These are phyloP conservation scores for Usnea hakonensis DNA, from an alignment of 495 filamentous ascomycete genomes.

Conservation along the genomic window DNA sequence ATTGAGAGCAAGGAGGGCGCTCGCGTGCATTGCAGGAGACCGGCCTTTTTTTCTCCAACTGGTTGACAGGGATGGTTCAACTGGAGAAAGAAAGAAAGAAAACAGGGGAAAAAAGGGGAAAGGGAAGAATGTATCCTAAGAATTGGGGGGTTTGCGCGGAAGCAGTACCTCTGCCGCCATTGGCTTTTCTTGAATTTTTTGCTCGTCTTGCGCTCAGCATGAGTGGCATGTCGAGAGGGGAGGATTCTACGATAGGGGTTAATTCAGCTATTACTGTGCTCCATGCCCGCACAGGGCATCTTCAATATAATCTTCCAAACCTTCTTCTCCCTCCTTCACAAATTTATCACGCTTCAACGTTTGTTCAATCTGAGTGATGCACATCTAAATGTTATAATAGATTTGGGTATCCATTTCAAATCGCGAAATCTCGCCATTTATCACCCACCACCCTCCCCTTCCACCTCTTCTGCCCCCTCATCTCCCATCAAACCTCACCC, in stretches of 20 bases:
- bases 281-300: background rate
- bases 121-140: background rate
- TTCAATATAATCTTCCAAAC: background rate
- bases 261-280: background rate
- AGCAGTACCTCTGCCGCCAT: background rate
- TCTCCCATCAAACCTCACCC: background rate
- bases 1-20: background rate
- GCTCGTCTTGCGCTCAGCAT: background rate
- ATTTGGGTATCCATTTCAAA: background rate
- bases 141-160: background rate
- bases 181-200: too few species aligned
- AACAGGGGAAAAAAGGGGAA: background rate
- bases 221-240: background rate
- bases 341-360: background rate
- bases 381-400: too few species aligned
- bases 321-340: background rate
- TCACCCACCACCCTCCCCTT: background rate
- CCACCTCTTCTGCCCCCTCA: background rate
- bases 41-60: background rate
- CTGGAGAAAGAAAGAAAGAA: background rate
- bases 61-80: too few species aligned
- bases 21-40: conserved; percentile 11
- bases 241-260: background rate
- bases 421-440: background rate
- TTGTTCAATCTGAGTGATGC: background rate